Evolutionary conservation across 1,139 yeast genomes (phyloP).

Genomic region (Hanseniaspora uvarum): DNA sequence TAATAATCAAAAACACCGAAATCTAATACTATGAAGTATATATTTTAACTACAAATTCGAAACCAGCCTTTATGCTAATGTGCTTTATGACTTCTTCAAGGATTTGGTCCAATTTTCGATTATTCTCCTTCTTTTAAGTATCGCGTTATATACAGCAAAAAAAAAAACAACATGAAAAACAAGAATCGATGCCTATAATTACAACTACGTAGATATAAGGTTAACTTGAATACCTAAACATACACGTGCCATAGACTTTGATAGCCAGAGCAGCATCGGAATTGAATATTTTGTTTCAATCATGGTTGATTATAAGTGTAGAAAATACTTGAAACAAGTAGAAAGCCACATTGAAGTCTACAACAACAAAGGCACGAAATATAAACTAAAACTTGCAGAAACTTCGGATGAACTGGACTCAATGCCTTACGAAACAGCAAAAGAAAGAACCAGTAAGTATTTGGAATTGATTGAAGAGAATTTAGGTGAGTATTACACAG

Average conservation of each 20-base stretch:
- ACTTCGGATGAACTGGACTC: slow-evolving; percentile 11
- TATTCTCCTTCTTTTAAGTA: no score
- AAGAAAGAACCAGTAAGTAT: background rate
- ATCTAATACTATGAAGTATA: background rate
- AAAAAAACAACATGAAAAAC: no score
- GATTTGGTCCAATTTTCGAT: no score
- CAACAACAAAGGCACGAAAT: background rate
- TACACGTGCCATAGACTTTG: no score
- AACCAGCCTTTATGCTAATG: no score
- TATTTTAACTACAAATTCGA: background rate
- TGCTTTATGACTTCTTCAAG: no score
- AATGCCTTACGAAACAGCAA: background rate
- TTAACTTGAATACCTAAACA: no score
- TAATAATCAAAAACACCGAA: slow-evolving; percentile 36
- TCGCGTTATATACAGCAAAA: no score
- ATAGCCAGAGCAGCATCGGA: background rate
- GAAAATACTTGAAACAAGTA: background rate
- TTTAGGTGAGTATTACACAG: background rate
- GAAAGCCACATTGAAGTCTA: background rate
- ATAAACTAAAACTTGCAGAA: background rate
- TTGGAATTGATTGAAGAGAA: background rate
- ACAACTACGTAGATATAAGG: no score
- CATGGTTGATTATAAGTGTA: slow-evolving; percentile 13
- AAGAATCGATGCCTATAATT: no score
- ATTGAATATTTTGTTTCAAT: background rate